These are phyloP conservation scores for Diplodia corticola DNA, from an alignment of 2,329 filamentous ascomycete species.

Conservation along the genomic window DNA sequence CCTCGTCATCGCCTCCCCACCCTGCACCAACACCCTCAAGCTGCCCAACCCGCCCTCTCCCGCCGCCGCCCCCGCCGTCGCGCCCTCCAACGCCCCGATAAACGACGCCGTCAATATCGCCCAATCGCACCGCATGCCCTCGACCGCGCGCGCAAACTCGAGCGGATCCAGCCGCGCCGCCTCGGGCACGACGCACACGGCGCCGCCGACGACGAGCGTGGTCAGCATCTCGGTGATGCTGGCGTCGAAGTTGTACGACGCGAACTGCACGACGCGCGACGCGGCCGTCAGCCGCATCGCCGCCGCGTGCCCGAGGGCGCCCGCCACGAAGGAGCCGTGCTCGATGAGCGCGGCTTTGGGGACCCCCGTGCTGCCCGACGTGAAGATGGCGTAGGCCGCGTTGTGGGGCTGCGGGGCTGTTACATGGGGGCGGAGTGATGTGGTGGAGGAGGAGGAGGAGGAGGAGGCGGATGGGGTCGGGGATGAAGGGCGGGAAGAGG, in stretches of 20 bases:
- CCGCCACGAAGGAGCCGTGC: constrained; percentile 46
- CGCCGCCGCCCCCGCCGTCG: too few species aligned
- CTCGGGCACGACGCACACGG: constrained; percentile 38
- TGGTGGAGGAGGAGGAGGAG: background rate
- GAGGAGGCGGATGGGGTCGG: constrained; percentile 32
- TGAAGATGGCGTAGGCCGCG: constrained; percentile 77
- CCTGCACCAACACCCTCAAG: constrained; percentile 39
- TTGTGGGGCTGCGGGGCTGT: constrained; percentile 41
- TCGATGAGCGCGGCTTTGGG: constrained; percentile 80
- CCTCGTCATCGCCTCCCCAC: constrained; percentile 38
- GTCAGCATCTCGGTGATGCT: constrained; percentile 39
- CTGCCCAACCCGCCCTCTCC: constrained; percentile 45
- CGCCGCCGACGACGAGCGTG: constrained; percentile 36
- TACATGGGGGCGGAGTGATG: too few species aligned
- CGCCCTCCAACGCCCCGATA: constrained; percentile 30
- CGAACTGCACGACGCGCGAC: constrained; percentile 38
- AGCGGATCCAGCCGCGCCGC: constrained; percentile 33
- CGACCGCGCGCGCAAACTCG: constrained; percentile 47
- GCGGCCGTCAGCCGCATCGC: background rate
- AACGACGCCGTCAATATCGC: constrained; percentile 49
- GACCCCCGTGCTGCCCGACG: constrained; percentile 76
- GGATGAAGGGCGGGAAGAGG: constrained; percentile 23
- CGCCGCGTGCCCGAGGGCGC: constrained; percentile 32
- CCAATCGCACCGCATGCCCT: constrained; percentile 43
- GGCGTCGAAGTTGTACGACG: constrained; percentile 34